These are phyloP conservation scores for Dissophora ornata DNA, from an alignment of 192 early-diverging fungal species.

Conservation along the genomic window DNA sequence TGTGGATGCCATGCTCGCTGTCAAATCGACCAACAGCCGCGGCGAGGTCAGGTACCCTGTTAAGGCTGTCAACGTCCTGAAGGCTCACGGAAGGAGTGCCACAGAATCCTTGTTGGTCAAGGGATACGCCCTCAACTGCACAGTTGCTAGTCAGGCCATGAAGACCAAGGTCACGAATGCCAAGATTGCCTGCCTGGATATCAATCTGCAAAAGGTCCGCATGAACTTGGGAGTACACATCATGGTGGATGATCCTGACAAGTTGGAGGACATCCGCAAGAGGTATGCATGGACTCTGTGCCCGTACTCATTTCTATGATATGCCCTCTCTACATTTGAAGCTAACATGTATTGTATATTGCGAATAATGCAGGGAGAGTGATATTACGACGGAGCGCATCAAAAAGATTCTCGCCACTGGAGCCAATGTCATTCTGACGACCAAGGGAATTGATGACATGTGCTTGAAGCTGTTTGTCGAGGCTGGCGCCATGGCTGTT, in stretches of 20 bases:
- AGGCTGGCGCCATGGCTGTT: conserved; percentile 97
- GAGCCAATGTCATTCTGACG: conserved; percentile 97
- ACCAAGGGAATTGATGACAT: conserved; percentile 99
- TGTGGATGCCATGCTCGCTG: conserved; percentile 92
- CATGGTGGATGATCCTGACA: conserved; percentile 97
- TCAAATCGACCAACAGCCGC: conserved; percentile 87
- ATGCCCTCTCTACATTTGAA: no score
- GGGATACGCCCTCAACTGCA: conserved; percentile 98
- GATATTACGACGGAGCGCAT: conserved; percentile 97
- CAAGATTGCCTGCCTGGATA: conserved; percentile 97
- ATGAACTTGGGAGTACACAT: conserved; percentile 99
- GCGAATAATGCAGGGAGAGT: conserved; percentile 75
- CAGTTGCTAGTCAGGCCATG: conserved; percentile 96
- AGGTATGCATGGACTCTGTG: no score
- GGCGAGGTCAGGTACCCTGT: conserved; percentile 95
- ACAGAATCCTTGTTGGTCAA: conserved; percentile 88
- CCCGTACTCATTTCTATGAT: no score
- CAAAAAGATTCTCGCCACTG: conserved; percentile 93
- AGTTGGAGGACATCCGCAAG: conserved; percentile 95
- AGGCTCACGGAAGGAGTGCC: conserved; percentile 94
- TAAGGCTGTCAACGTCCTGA: conserved; percentile 96
- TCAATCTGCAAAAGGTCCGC: conserved; percentile 97
- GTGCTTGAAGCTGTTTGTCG: conserved; percentile 97
- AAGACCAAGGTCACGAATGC: conserved; percentile 86
- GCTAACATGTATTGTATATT: no score